Conservation (phyloP, 2,329 filamentous ascomycete genomes). For the Xylariaceae sp. region DNA sequence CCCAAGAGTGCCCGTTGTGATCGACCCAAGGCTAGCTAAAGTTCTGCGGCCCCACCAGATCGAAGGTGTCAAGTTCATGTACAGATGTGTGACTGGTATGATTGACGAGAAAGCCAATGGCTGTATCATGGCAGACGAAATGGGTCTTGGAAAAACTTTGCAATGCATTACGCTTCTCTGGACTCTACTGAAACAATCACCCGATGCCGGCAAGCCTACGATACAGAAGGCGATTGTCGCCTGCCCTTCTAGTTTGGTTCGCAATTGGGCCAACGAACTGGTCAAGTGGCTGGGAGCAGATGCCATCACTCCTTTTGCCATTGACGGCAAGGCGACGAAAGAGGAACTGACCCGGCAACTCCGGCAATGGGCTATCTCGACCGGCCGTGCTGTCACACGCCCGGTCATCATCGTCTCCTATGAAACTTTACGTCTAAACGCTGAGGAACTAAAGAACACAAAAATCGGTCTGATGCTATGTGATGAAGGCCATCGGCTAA, state of each 20-base stretch:
- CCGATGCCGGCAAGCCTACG: constrained; percentile 85
- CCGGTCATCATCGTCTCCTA: constrained; percentile 98
- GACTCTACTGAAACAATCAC: constrained; percentile 93
- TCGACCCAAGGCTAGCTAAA: constrained; percentile 84
- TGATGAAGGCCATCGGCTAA: constrained; percentile 92
- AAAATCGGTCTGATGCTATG: constrained; percentile 90
- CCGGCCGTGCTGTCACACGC: constrained; percentile 79
- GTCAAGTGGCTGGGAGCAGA: constrained; percentile 93
- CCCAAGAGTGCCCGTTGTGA: constrained; percentile 92
- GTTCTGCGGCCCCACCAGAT: constrained; percentile 94
- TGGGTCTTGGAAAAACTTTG: constrained; percentile 94
- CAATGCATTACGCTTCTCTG: constrained; percentile 97
- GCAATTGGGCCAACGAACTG: constrained; percentile 97
- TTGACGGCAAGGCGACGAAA: constrained; percentile 94
- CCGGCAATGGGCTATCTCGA: constrained; percentile 89
- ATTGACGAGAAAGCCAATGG: constrained; percentile 90
- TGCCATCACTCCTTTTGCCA: constrained; percentile 86
- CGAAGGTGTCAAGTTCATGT: constrained; percentile 97
- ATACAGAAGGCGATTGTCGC: constrained; percentile 97
- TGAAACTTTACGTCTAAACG: constrained; percentile 86
- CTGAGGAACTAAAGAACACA: constrained; percentile 81
- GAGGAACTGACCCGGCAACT: constrained; percentile 86
- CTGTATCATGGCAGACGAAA: constrained; percentile 99
- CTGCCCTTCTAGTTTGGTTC: constrained; percentile 91
- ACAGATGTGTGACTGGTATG: constrained; percentile 89